Percentiles rank a stretch among this genome's conserved stretches.
Conservation (phyloP, 306 rosid genomes). For the Vachellia pachyceras region DNA sequence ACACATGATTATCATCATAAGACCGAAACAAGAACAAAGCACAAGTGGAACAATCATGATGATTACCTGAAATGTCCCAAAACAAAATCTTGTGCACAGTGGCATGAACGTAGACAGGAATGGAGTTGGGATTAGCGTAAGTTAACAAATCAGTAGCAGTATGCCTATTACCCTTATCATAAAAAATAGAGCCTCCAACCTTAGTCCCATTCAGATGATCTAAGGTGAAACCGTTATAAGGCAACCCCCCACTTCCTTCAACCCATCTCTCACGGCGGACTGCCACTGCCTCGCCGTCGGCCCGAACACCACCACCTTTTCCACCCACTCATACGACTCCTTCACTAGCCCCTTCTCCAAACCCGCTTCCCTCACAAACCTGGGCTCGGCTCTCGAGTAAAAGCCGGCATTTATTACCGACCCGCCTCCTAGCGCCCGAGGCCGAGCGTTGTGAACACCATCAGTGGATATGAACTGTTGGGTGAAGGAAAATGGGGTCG, state of each 20-base stretch:
- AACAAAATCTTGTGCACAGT: not conserved
- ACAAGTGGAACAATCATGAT: too few relatives aligned
- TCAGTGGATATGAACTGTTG: not conserved
- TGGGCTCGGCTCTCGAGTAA: not conserved
- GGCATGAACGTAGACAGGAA: not conserved
- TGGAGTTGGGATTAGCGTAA: not conserved
- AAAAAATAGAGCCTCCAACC: not conserved
- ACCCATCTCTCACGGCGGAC: not conserved
- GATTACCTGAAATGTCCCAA: not conserved
- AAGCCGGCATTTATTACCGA: not conserved
- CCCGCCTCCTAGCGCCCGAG: not conserved
- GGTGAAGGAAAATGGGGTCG: not conserved
- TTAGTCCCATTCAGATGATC: not conserved
- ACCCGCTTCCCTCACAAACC: conserved; percentile 47
- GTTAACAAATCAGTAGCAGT: not conserved
- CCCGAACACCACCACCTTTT: conserved; percentile 14
- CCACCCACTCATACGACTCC: conserved; percentile 73
- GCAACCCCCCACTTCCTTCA: not conserved
- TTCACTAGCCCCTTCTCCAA: conserved; percentile 55
- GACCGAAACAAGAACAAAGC: too few relatives aligned
- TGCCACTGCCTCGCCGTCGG: too few relatives aligned
- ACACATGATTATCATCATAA: too few relatives aligned
- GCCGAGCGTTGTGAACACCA: not conserved
- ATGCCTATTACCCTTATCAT: not conserved
- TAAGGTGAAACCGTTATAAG: not conserved